Percentiles rank a stretch among this genome's conserved stretches.
Conservation (phyloP, 225 moss, liverwort and hornwort genomes). For the Thuidium tamariscinum region DNA sequence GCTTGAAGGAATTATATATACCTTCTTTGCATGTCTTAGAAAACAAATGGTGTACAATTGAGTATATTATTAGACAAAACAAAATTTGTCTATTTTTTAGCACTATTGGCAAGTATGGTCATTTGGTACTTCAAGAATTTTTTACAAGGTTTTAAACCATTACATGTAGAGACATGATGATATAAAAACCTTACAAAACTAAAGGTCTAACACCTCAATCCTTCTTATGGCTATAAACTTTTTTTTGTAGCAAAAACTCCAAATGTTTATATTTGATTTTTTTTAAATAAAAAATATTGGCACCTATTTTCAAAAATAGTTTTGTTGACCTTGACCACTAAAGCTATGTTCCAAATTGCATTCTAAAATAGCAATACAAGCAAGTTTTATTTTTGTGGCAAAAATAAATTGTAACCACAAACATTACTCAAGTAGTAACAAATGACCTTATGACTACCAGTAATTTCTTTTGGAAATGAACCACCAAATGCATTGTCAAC, state of each 20-base stretch:
- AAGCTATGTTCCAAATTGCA: background rate
- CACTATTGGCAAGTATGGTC: fast-evolving
- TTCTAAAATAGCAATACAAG: fast-evolving
- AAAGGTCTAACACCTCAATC: fast-evolving
- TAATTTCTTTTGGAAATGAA: no score
- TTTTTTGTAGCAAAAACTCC: fast-evolving
- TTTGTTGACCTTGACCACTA: fast-evolving
- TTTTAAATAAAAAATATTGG: no score
- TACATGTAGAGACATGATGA: background rate
- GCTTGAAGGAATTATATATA: fast-evolving
- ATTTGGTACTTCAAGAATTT: background rate
- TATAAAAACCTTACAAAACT: background rate
- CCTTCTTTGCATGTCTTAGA: background rate
- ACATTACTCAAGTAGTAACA: fast-evolving
- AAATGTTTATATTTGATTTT: background rate
- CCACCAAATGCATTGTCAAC: no score
- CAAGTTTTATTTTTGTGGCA: background rate
- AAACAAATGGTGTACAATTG: background rate
- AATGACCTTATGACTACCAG: no score
- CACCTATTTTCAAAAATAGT: fast-evolving
- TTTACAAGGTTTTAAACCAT: background rate
- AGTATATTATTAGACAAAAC: background rate
- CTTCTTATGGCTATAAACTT: fast-evolving
- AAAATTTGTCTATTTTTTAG: background rate
- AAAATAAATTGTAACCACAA: fast-evolving